phyloP scores from a whole-genome alignment of 2,329 filamentous ascomycete genomes.

The Diaporthe australafricana region DNA sequence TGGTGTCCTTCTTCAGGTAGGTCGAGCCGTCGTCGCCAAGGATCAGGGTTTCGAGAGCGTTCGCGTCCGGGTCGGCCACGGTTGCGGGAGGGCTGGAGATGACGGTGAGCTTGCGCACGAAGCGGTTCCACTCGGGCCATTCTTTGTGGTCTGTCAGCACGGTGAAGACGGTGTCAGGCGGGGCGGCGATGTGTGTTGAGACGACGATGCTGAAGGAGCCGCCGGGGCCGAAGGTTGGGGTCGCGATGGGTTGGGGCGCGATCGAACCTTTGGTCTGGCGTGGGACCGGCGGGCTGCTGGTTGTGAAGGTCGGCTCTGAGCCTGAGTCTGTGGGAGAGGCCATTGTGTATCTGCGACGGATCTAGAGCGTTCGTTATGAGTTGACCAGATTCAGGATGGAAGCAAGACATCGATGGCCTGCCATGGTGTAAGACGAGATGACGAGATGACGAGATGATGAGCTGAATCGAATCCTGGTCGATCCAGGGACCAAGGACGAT shows the following conservation, averaged over 20 bases:
- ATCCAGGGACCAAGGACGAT: not conserved
- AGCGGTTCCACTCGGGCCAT: slow-evolving; percentile 52
- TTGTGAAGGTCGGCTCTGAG: slow-evolving; percentile 22
- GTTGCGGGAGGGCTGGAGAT: slow-evolving; percentile 39
- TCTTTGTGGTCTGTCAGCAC: slow-evolving; percentile 49
- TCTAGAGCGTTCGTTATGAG: not conserved
- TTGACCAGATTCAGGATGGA: not conserved
- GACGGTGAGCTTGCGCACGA: slow-evolving; percentile 46
- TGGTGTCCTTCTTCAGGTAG: slow-evolving; percentile 46
- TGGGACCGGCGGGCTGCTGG: slow-evolving; percentile 35
- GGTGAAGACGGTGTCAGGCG: slow-evolving; percentile 47
- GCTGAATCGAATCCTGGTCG: not conserved
- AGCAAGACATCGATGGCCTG: not conserved
- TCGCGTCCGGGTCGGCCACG: slow-evolving; percentile 36
- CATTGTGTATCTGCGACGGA: not conserved
- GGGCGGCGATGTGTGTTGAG: slow-evolving; percentile 48
- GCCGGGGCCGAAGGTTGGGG: slow-evolving; percentile 46
- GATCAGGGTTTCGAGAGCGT: slow-evolving; percentile 35
- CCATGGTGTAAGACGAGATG: too few species aligned
- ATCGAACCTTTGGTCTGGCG: slow-evolving; percentile 35
- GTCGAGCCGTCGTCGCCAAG: slow-evolving; percentile 31
- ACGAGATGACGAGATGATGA: not conserved
- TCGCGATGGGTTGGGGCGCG: slow-evolving; percentile 42
- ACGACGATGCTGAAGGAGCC: slow-evolving; percentile 46
- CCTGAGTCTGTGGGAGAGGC: not conserved